Evolutionary conservation across 345 rosid species (phyloP), one percentile per base, ranked within the genome.

Genomic region (Populus tremula): DNA sequence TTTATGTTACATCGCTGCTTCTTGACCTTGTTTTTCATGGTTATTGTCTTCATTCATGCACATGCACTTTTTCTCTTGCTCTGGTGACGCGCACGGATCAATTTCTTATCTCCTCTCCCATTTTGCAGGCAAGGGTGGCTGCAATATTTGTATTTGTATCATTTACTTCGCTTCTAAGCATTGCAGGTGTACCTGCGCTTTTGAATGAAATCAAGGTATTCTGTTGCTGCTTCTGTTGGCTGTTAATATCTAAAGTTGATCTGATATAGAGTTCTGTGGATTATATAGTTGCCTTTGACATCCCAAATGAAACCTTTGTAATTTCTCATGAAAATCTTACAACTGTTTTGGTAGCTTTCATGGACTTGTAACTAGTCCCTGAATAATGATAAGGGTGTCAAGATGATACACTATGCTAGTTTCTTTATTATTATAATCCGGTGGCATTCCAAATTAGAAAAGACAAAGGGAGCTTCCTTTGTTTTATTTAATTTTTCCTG

Each of bases 101-200:
- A 5, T 66, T 33, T 66, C 39, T 35, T 3, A 16, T 66, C 31
- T 18, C 65, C 39, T 50, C 68, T 79, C 53, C 23, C 76, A 61
- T 81, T 36, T 88, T 86, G 75, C 95, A 96, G 98, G 88, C 90
- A 36, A 90, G 97, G 85, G 98, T 94, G 71, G 88, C 97, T 9
- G 97, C 98, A 4, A 81, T 96, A 61, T 96, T 96, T 84, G 89
- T 86, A 10, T 94, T 94, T 71, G 82, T 94, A 67, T 96, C 99
- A 63, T 96, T 94, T 85, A 87, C 97, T 71, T 90, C 95, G 13
- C 95, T 96, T 75, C 88, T 94, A 84, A 89, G 97, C 78, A 88
- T 94, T 13, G 91, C 94, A 67, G 98, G 98, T 70, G 88, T 89
- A 77, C 91, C 97, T 66, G 85, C 95, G 31, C 90, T 89, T 70